These are phyloP conservation scores for Helicocarpus griseus DNA, from an alignment of 2,329 filamentous ascomycete species.

Conservation along the genomic window DNA sequence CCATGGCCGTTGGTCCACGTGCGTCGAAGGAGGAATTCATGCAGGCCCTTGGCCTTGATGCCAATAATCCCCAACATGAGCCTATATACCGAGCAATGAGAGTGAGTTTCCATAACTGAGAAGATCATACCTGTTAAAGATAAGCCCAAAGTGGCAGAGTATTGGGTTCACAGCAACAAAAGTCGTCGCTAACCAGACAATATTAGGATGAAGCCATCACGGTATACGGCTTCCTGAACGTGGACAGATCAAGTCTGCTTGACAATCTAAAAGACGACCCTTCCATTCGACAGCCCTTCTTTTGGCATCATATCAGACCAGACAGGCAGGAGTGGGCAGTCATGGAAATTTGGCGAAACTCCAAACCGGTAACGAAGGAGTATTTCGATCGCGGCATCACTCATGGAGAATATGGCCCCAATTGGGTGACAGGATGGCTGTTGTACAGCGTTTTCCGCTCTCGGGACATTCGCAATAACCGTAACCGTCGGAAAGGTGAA, in stretches of 20 bases:
- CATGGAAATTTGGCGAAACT: conserved; percentile 33
- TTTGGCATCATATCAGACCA: conserved; percentile 38
- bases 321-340: conserved; percentile 34
- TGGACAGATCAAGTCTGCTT: conserved; percentile 30
- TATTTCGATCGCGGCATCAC: conserved; percentile 33
- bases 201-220: conserved; percentile 35
- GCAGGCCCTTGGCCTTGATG: conserved; percentile 32
- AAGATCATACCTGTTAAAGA: not conserved
- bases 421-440: conserved; percentile 39
- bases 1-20: conserved; percentile 32
- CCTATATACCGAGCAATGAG: conserved; percentile 37
- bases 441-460: conserved; percentile 41
- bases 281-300: conserved; percentile 31
- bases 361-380: conserved; percentile 27
- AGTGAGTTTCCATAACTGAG: conserved; percentile 20
- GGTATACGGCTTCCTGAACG: conserved; percentile 34
- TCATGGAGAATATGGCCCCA: conserved; percentile 35
- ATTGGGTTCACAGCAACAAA: not conserved
- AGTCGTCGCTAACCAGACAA: not conserved
- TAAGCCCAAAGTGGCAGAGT: conserved; percentile 1
- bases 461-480: conserved; percentile 37
- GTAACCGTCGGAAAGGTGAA: conserved; percentile 32
- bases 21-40: conserved; percentile 40
- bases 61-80: conserved; percentile 34
- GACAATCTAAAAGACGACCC: conserved; percentile 31